Conservation (phyloP, 495 filamentous ascomycete genomes). For the Opeltia flavorubescens region DNA sequence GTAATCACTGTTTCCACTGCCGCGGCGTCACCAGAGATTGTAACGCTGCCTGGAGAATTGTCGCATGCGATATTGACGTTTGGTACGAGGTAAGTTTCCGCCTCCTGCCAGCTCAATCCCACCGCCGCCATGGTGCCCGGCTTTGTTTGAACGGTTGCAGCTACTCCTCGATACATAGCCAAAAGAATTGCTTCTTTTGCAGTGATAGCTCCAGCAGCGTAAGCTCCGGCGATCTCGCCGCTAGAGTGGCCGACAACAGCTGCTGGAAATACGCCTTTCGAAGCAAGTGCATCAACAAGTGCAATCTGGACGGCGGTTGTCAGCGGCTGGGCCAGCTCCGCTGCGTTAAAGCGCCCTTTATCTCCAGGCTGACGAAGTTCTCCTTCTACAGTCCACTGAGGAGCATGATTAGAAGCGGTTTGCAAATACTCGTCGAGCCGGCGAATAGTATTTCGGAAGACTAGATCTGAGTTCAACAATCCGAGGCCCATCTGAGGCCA, state of each 20-base stretch:
- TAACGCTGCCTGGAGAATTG: conserved; percentile 27
- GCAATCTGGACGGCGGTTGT: conserved; percentile 16
- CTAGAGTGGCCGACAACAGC: conserved; percentile 25
- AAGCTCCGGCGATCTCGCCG: conserved; percentile 30
- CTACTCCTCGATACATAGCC: conserved; percentile 22
- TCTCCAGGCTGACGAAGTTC: background rate
- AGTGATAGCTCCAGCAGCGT: conserved; percentile 1
- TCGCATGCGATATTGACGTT: conserved; percentile 27
- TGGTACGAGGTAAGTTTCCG: conserved; percentile 10
- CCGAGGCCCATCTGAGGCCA: conserved; percentile 21
- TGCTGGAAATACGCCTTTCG: conserved; percentile 11
- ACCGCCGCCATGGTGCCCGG: conserved; percentile 20
- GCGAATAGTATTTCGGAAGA: conserved; percentile 13
- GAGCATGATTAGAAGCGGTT: background rate
- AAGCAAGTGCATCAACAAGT: conserved; percentile 9
- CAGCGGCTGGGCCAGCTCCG: conserved; percentile 6
- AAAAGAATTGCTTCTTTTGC: conserved; percentile 6
- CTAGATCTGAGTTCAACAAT: conserved; percentile 4
- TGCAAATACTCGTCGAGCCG: conserved; percentile 14
- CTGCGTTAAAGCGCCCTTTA: background rate
- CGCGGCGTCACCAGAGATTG: conserved; percentile 25
- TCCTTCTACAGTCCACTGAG: conserved; percentile 6
- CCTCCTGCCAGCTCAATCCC: conserved; percentile 17
- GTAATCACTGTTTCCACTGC: conserved; percentile 10
- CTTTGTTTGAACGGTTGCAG: background rate